Base-by-base conservation (phyloP, 2,329 filamentous ascomycete genomes). In the Fusarium sp. region DNA sequence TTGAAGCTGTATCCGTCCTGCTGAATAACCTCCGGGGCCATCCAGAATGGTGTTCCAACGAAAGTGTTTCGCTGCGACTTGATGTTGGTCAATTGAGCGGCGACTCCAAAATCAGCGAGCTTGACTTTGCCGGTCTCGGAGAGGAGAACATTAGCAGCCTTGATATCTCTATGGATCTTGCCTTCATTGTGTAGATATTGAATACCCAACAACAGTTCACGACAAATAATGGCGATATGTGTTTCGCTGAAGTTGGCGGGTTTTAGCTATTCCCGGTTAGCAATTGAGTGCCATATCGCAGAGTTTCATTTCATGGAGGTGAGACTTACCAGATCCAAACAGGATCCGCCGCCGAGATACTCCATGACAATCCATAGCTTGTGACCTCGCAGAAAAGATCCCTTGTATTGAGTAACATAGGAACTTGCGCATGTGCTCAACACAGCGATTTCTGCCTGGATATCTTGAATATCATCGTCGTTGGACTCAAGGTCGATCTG, bases 321-420 rank as follows among this genome's bases (percentile, higher is more conserved):
- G 30, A 57, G 40, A 58, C 85, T 75, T 87, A 97, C 93, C 84
- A 99, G 81, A 79, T 99, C 96, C 71, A 98, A 86, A 79, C 96
- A 98, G 20, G 96, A 98, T 42, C 96, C 96, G 69, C 96, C 96
- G 8, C 96, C 96, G 13, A 99, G 84, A 77, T 92, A 99, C 81
- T 99, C 96, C 96, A 99, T 99, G 62, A 98, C 94, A 77, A 99
- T 99, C 96, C 96, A 99, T 84, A 99, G 84, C 82, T 98, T 99
- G 79, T 94, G 92, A 27, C 96, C 96, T 74, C 93, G 90, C n/a
- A 98, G 87, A 80, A 98, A 99, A 78, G 94, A 98, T 24, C 93
- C 92, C 79, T 94, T 97, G 86, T 99, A 99, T 79, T 97, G 93
- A 18, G 96, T 98, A 73, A 99, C 94, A 80, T 92, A 97, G 49